Evolutionary conservation across 495 filamentous ascomycete genomes (phyloP), one percentile per base, ranked within the genome.

Genomic region (Penicillium parvum): DNA sequence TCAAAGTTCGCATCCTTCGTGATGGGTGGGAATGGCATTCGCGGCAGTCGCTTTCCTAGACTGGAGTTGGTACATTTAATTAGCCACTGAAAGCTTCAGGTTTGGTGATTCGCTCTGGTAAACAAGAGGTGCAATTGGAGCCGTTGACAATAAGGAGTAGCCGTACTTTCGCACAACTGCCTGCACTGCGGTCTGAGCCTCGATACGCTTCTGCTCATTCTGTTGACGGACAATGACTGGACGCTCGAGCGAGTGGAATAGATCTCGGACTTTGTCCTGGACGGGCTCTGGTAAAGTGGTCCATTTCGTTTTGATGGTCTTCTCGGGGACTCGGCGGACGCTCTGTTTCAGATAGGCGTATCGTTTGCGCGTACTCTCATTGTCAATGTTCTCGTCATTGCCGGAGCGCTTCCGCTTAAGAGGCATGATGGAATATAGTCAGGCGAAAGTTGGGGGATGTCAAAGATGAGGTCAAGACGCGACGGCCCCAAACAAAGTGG

Each of bases 251-350:
- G 74, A 63, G 21, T 66, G 63, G 18, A 84, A 69, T 45, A 83
- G 57, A 40, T 72, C 68, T 28, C 66, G 63, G 27, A 82, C 68
- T 36, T 70, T 76, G 16, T 72, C 66, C 50, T 79, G 71, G 3
- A 68, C 72, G 5, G 65, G 57, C 20, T 70, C 68, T 0, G 77
- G 65, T 3, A 82, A 65, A 15, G 68, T 66, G n/a, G 65, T 65
- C 81, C 81, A 84, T 66, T 76, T 80, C 9, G 69, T 59, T 28
- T 71, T 72, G 56, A 84, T 78, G 3, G 68, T 75, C 22, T 70
- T 63, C 49, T 77, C 75, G 5, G 79, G 64, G 23, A 85, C 66
- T 36, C 70, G 65, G 43, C 73, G 70, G 15, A 73, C 60, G n/a
- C 64, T 64, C 7, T 75, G 66, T 45, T 74, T 69, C 12, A 82